Conservation (phyloP, 192 early-diverging fungal genomes). For the Diversispora epigaea region DNA sequence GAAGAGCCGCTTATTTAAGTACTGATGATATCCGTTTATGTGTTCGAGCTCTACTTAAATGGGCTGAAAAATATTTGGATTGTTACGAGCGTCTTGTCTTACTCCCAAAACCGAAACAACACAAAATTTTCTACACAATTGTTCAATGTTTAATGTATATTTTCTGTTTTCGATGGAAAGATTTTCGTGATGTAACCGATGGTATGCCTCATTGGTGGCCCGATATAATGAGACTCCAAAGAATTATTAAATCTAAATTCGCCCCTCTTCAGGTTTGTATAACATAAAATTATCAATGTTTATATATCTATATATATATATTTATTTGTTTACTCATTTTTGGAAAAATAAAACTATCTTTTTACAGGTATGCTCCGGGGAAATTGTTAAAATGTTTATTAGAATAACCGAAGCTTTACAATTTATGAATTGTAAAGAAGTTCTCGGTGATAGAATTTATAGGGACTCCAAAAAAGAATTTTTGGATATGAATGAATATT, state of each 20-base stretch:
- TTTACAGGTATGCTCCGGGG: not conserved
- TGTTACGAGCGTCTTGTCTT: conserved; percentile 51
- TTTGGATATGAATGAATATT: conserved; percentile 70
- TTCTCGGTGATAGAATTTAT: conserved; percentile 12
- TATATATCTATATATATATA: not conserved
- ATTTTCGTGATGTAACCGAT: conserved; percentile 53
- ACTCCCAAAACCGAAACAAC: conserved; percentile 57
- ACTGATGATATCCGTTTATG: conserved; percentile 59
- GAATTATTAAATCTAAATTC: conserved; percentile 73
- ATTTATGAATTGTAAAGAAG: conserved; percentile 58
- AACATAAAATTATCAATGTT: not conserved
- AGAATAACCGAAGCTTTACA: conserved; percentile 45
- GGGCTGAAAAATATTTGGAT: conserved; percentile 69
- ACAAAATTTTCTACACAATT: conserved; percentile 82
- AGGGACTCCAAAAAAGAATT: conserved; percentile 36
- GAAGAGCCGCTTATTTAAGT: conserved; percentile 81
- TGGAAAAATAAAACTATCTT: not conserved
- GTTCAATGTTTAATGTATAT: conserved; percentile 90
- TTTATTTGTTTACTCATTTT: too few relatives aligned
- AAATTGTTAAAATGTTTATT: not conserved
- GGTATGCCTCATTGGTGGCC: conserved; percentile 54
- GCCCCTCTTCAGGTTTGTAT: conserved; percentile 66
- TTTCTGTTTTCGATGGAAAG: conserved; percentile 93
- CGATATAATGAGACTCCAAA: conserved; percentile 67
- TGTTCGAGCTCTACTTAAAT: conserved; percentile 66